Evolutionary conservation across 1,284 basidiomycete genomes (phyloP).

Genomic region (Coniferiporia sulphurascens): DNA sequence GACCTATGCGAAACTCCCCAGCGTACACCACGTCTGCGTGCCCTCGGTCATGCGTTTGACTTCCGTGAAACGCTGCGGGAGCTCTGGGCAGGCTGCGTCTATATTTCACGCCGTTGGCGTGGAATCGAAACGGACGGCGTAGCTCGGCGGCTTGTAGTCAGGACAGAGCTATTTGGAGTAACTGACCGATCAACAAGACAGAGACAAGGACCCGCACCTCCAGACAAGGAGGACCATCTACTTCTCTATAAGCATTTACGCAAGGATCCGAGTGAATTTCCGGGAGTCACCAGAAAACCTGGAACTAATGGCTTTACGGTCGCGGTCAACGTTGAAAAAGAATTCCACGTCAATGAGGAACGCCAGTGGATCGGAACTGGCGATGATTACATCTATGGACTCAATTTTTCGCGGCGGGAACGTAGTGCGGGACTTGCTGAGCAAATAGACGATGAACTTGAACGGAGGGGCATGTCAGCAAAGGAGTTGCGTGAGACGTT

Average conservation of each 20-base stretch:
- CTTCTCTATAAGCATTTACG: neutral
- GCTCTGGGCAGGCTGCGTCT: conserved; percentile 48
- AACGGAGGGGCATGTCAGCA: conserved; percentile 34
- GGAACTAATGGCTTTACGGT: neutral
- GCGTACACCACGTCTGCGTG: conserved; percentile 45
- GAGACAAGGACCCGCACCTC: neutral
- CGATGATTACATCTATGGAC: conserved; percentile 39
- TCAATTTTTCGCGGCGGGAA: conserved; percentile 38
- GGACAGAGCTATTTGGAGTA: conserved; percentile 47
- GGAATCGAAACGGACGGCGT: conserved; percentile 46
- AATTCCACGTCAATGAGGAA: conserved; percentile 38
- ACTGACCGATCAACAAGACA: neutral
- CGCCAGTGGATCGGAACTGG: conserved; percentile 50
- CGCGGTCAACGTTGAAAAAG: conserved; percentile 30
- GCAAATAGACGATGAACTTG: conserved; percentile 49
- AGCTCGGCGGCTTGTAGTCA: conserved; percentile 44
- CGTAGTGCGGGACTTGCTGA: conserved; percentile 48
- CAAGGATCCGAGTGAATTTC: conserved; percentile 1
- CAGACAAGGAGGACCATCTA: conserved; percentile 1
- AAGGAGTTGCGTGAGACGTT: neutral
- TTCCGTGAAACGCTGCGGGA: conserved; percentile 64
- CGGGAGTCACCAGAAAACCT: conserved; percentile 3
- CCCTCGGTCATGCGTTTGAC: conserved; percentile 61
- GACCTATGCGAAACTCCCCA: conserved; percentile 1
- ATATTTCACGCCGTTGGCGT: conserved; percentile 46